Conservation (phyloP, 495 filamentous ascomycete species). For the Peziza echinospora region DNA sequence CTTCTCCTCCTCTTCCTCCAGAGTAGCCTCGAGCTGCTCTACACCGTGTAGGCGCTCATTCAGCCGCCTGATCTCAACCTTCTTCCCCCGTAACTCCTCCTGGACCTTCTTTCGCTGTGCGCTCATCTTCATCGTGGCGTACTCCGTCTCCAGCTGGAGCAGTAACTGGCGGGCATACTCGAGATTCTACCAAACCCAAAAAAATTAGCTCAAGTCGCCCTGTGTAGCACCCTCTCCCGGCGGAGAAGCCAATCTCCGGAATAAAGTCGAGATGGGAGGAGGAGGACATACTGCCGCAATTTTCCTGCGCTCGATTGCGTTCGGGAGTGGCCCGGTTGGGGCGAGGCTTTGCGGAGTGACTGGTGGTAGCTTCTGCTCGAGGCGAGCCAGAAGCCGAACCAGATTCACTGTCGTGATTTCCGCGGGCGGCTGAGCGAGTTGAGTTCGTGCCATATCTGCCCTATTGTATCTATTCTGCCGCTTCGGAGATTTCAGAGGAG, state of each 20-base stretch:
- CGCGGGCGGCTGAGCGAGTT: background rate
- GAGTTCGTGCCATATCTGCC: background rate
- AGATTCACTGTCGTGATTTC: background rate
- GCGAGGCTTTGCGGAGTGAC: background rate
- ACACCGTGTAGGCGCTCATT: background rate
- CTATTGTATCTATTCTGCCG: too few relatives aligned
- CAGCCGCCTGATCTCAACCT: background rate
- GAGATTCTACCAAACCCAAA: too few relatives aligned
- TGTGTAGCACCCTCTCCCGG: background rate
- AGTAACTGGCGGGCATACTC: background rate
- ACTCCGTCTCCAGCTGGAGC: background rate
- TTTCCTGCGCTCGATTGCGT: background rate
- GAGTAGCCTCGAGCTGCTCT: background rate
- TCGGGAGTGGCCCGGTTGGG: background rate
- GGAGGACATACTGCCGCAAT: background rate
- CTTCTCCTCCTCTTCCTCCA: background rate
- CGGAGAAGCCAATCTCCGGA: background rate
- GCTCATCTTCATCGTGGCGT: background rate
- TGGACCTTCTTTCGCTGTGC: background rate
- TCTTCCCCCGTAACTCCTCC: background rate
- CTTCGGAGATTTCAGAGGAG: too few relatives aligned
- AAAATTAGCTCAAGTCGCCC: too few relatives aligned
- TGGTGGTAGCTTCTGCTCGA: background rate
- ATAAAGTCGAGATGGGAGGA: too few relatives aligned
- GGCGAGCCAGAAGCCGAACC: background rate